These are phyloP conservation scores for Phytophthora sp. DNA, from an alignment of 352 stramenopile genomes.

Conservation along the genomic window DNA sequence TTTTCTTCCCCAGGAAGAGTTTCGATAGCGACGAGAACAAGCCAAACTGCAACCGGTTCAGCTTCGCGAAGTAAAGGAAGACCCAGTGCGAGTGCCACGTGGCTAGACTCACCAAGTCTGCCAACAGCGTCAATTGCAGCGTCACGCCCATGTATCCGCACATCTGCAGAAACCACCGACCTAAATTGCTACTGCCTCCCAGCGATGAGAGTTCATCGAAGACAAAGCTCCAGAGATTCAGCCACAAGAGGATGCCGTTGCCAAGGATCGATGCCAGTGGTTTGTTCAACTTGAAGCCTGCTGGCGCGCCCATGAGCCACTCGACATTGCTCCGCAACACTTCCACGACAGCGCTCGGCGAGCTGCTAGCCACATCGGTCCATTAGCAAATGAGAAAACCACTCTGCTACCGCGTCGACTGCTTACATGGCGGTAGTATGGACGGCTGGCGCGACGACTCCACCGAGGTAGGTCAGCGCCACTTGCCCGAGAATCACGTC, in stretches of 20 bases:
- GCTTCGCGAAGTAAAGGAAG: conserved; percentile 85
- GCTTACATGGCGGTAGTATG: conserved; percentile 22
- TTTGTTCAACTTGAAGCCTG: conserved; percentile 91
- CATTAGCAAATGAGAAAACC: not conserved
- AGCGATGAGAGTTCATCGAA: conserved; percentile 34
- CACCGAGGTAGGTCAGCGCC: conserved; percentile 13
- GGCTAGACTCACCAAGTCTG: conserved; percentile 74
- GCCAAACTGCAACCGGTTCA: conserved; percentile 83
- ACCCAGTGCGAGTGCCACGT: conserved; percentile 91
- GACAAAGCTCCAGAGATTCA: conserved; percentile 76
- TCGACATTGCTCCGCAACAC: conserved; percentile 61
- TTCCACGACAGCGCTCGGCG: conserved; percentile 40
- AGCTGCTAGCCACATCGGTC: conserved; percentile 18
- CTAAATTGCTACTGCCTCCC: not conserved
- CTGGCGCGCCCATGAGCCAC: conserved; percentile 79
- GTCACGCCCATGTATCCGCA: conserved; percentile 60
- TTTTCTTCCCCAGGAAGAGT: conserved; percentile 95
- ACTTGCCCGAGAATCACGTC: conserved; percentile 35
- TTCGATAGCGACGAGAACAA: conserved; percentile 90
- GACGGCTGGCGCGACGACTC: conserved; percentile 9
- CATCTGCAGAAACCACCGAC: conserved; percentile 10
- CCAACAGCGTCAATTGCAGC: conserved; percentile 69
- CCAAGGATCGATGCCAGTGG: conserved; percentile 88
- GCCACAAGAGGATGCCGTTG: conserved; percentile 81
- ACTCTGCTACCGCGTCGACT: not conserved